Evolutionary conservation across 1,284 basidiomycete genomes (phyloP).

Genomic region (Ganoderma lingzhi): DNA sequence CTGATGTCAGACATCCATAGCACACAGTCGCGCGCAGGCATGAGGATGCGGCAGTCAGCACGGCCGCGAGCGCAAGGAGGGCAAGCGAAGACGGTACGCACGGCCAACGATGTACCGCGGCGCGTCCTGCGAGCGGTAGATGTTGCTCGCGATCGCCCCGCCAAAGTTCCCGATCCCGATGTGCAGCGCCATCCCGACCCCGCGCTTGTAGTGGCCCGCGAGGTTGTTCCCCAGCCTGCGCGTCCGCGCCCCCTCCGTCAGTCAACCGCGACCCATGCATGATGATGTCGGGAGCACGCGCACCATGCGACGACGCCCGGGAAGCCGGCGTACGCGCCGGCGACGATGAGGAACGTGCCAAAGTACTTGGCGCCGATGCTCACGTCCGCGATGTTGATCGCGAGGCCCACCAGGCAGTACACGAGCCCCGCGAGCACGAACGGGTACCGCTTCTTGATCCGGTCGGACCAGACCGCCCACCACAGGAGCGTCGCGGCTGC

Average conservation of each 20-base stretch:
- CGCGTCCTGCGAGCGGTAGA: constrained; percentile 64
- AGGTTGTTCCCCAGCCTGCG: constrained; percentile 67
- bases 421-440: constrained; percentile 65
- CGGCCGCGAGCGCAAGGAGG: neutral
- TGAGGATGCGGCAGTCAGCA: neutral
- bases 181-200: constrained; percentile 68
- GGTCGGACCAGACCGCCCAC: constrained; percentile 69
- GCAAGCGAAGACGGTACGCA: constrained; percentile 41
- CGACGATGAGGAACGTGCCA: constrained; percentile 69
- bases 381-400: constrained; percentile 67
- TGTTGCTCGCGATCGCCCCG: constrained; percentile 65
- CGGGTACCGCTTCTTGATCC: constrained; percentile 59
- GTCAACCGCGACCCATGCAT: too few species aligned
- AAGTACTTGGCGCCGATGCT: constrained; percentile 66
- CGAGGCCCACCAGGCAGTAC: constrained; percentile 65
- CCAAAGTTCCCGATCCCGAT: constrained; percentile 69
- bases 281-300: constrained; percentile 18
- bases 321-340: constrained; percentile 66
- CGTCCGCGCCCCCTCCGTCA: too few species aligned
- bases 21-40: too few species aligned
- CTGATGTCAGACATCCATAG: constrained; percentile 41
- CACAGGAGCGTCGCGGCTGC: constrained; percentile 59
- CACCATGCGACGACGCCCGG: constrained; percentile 75
- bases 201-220: constrained; percentile 71
- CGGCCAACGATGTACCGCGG: constrained; percentile 71